These are phyloP conservation scores for Colletotrichum sp. DNA, from an alignment of 2,329 filamentous ascomycete genomes.

Conservation along the genomic window DNA sequence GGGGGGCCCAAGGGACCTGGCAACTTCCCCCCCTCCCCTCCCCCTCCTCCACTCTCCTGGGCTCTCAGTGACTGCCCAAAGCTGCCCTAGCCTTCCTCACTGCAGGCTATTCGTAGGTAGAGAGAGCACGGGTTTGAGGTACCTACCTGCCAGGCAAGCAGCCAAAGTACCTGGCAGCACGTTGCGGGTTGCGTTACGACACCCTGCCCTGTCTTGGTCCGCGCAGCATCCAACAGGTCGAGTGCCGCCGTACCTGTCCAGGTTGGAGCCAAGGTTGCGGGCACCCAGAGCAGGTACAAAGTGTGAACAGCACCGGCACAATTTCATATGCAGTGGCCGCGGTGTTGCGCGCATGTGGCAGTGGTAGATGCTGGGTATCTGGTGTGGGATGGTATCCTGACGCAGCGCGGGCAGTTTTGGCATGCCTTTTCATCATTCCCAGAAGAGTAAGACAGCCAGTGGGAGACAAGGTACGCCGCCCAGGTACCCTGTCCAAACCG, in stretches of 20 bases:
- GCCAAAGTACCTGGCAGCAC: slow-evolving; percentile 1
- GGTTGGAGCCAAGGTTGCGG: slow-evolving; percentile 6
- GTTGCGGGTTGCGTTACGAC: neutral
- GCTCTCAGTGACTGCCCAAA: neutral
- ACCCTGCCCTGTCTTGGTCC: slow-evolving; percentile 10
- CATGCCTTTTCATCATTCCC: neutral
- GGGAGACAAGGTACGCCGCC: neutral
- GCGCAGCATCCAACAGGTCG: neutral
- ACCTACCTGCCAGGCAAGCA: neutral
- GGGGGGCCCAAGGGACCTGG: neutral
- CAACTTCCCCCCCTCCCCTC: neutral
- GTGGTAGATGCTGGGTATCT: neutral
- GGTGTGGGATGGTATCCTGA: neutral
- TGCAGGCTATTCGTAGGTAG: neutral
- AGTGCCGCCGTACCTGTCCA: slow-evolving; percentile 18
- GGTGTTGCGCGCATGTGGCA: neutral
- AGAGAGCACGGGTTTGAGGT: neutral
- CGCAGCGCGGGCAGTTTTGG: neutral
- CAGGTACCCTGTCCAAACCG: slow-evolving; percentile 6
- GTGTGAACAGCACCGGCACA: neutral
- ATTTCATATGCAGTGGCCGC: neutral
- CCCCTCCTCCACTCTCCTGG: neutral
- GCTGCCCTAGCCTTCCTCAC: neutral
- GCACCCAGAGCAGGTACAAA: slow-evolving; percentile 5
- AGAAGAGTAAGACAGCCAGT: slow-evolving; percentile 1